Base-by-base conservation (phyloP, 768 basidiomycete genomes). In the Candolleomyces eurysporus region DNA sequence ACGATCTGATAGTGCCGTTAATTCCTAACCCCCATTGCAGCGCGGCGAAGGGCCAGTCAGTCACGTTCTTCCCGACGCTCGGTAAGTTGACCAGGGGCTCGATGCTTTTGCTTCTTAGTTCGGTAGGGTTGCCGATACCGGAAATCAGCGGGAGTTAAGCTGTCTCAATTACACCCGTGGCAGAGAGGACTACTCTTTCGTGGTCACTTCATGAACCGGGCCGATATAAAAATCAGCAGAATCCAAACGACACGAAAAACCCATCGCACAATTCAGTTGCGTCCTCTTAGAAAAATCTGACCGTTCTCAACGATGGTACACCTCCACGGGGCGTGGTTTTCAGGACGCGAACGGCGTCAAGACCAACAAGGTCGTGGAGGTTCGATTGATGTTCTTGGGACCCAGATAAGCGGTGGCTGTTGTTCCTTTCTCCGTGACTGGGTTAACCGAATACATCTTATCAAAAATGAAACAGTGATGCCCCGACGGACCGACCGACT, bases 131-230 rank as follows among this genome's bases (percentile, higher is more conserved):
- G n/a, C n/a, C n/a, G n/a, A 75, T 71, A 31, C 72, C 72, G 5
- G 72, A 73, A 10, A 67, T 61, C 52, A 72, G 39, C 16, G 73
- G 66, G 16, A 74, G 66, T 22, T 67, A 65, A 11, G 73, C 71
- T 3, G 69, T 71, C 14, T 69, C 72, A 51, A 71, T 66, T 5
- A 67, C 57, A n/a, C n/a, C n/a, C n/a, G n/a, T n/a, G 26, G 26
- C 72, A 22, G 73, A 72, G 17, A 76, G 67, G 39, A 76, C 66
- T n/a, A 76, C 57, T 76, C 75, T 3, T 50, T 48, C 1, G 73
- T 74, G 1, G 46, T 67, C 11, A 71, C 55, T 43, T 57, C 40
- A 9, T 19, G 42, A 14, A 39, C 36, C 9, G 26, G 21, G n/a
- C 19, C 54, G 53, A 14, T 22, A 11, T 4, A 10, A 45, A 43